Conservation (phyloP, 2,329 filamentous ascomycete genomes). For the Mycosphaerella sp. region DNA sequence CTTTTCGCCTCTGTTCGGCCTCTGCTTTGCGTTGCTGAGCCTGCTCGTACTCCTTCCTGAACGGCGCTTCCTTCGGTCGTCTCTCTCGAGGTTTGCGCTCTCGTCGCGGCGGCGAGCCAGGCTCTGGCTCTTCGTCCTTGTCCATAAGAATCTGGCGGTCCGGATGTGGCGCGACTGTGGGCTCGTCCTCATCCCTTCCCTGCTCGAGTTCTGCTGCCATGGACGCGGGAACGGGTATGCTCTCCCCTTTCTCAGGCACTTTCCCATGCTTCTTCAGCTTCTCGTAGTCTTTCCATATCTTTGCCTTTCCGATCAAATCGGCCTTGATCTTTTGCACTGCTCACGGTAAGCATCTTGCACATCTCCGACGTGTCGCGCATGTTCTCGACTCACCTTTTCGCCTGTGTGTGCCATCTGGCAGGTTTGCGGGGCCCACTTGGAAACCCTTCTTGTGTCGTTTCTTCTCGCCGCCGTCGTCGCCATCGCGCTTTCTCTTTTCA, state of each 20-base stretch:
- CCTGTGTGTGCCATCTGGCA: conserved; percentile 82
- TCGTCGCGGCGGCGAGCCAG: conserved; percentile 7
- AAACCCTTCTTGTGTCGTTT: conserved; percentile 65
- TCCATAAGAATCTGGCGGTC: conserved; percentile 33
- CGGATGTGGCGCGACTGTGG: conserved; percentile 44
- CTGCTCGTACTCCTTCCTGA: conserved; percentile 40
- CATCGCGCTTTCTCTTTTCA: conserved; percentile 22
- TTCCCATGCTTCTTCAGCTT: conserved; percentile 65
- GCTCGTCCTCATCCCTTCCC: conserved; percentile 19
- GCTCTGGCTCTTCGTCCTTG: conserved; percentile 19
- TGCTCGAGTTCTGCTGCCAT: conserved; percentile 23
- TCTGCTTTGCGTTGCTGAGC: conserved; percentile 55
- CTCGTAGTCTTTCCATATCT: conserved; percentile 85
- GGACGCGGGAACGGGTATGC: conserved; percentile 30
- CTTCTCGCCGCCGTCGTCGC: conserved; percentile 13
- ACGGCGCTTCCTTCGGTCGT: conserved; percentile 41
- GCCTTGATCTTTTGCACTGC: conserved; percentile 83
- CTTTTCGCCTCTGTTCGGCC: conserved; percentile 53
- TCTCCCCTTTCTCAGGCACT: conserved; percentile 25
- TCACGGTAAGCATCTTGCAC: conserved; percentile 2
- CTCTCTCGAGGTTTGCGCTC: conserved; percentile 18
- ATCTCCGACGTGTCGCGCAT: neutral
- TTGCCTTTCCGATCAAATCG: conserved; percentile 82
- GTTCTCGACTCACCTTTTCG: conserved; percentile 54
- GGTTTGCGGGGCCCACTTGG: conserved; percentile 77